Percentiles rank a stretch among this genome's conserved stretches.
phyloP scores from a whole-genome alignment of 176 grass and related monocot genomes.

The Hyparrhenia diplandra region DNA sequence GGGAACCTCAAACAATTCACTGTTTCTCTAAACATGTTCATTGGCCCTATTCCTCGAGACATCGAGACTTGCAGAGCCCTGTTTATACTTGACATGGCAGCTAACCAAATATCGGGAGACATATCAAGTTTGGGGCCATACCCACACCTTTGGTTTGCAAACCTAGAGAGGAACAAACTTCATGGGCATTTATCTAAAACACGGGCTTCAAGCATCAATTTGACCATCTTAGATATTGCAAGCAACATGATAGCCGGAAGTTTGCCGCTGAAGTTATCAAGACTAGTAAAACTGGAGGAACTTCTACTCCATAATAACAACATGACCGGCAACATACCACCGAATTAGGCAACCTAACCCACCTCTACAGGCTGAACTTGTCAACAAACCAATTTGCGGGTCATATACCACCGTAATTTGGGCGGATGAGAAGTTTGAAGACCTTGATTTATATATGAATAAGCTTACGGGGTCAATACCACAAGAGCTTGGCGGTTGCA shows the following conservation, averaged over 20 bases:
- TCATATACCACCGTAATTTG: no score
- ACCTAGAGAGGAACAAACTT: not conserved
- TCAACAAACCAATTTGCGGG: no score
- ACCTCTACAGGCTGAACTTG: no score
- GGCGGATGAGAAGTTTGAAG: no score
- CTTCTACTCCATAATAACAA: not conserved
- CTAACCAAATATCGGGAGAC: not conserved
- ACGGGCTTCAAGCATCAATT: not conserved
- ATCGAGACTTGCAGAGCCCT: not conserved
- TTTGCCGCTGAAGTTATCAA: not conserved
- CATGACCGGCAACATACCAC: not conserved
- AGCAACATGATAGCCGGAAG: not conserved
- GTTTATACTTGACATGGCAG: not conserved
- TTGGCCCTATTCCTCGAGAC: not conserved
- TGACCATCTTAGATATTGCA: not conserved
- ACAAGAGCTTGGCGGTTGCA: no score
- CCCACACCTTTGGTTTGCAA: not conserved
- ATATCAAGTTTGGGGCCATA: slow-evolving; percentile 6
- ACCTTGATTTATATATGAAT: no score
- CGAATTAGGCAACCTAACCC: no score
- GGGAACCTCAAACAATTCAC: not conserved
- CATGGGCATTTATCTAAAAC: not conserved
- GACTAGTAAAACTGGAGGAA: not conserved
- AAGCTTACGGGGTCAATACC: no score
- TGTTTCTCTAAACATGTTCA: not conserved